Evolutionary conservation across 2,329 filamentous ascomycete genomes (phyloP).

Genomic region (Fusarium sp.): DNA sequence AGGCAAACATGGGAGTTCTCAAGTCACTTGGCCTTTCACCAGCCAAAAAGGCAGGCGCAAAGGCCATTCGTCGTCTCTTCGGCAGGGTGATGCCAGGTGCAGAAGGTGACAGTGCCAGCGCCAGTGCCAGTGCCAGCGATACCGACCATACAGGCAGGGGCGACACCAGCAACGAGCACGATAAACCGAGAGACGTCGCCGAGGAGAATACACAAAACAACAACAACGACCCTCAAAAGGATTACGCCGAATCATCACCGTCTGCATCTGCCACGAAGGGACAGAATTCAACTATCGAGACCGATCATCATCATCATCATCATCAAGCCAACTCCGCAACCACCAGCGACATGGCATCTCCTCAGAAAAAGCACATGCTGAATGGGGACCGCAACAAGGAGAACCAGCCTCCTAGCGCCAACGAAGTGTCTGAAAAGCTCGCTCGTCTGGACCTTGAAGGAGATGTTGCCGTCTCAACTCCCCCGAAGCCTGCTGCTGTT

Average conservation of each 20-base stretch:
- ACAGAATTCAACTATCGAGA: background rate
- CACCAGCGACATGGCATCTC: slow-evolving; percentile 38
- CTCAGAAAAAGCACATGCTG: slow-evolving; percentile 3
- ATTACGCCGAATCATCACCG: slow-evolving; percentile 1
- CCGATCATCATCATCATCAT: slow-evolving; percentile 2
- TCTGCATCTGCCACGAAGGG: background rate
- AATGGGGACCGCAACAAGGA: slow-evolving; percentile 44
- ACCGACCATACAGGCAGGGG: slow-evolving; percentile 31
- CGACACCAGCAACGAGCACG: slow-evolving; percentile 19
- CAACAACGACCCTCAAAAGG: slow-evolving; percentile 15
- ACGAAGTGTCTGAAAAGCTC: slow-evolving; percentile 25
- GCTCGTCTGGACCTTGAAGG: slow-evolving; percentile 36
- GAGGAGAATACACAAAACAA: slow-evolving; percentile 3
- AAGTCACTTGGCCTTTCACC: slow-evolving; percentile 48
- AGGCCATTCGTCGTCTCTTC: slow-evolving; percentile 48
- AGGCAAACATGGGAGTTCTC: slow-evolving; percentile 42
- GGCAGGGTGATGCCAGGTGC: slow-evolving; percentile 44
- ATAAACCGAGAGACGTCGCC: slow-evolving; percentile 8
- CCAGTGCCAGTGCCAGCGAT: slow-evolving; percentile 22
- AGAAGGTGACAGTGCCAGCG: slow-evolving; percentile 31
- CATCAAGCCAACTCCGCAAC: background rate
- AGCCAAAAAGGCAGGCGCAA: slow-evolving; percentile 47
- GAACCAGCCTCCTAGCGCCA: slow-evolving; percentile 41
- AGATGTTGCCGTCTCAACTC: background rate
- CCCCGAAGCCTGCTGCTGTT: slow-evolving; percentile 1